Conservation (phyloP, 352 stramenopile genomes). For the Globisporangium paroecandrum region DNA sequence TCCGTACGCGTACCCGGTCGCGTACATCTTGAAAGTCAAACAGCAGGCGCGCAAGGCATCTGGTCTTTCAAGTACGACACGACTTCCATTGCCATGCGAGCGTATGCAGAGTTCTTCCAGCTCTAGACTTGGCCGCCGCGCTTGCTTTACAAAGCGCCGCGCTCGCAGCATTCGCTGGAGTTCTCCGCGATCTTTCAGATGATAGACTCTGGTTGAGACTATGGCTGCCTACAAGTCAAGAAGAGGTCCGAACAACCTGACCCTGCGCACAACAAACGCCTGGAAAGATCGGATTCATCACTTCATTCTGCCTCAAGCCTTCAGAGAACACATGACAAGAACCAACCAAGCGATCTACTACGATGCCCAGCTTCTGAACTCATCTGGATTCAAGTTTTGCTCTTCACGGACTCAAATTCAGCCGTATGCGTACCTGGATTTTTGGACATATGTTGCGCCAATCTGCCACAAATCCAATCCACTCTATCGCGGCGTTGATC, state of each 20-base stretch:
- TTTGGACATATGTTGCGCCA: slow-evolving; percentile 10
- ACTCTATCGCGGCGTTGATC: background rate
- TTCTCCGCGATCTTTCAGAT: slow-evolving; percentile 11
- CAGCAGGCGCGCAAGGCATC: background rate
- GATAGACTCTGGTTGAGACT: slow-evolving; percentile 20
- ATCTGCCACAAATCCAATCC: background rate
- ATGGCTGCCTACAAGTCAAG: slow-evolving; percentile 5
- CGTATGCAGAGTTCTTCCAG: slow-evolving; percentile 12
- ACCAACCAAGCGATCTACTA: slow-evolving; percentile 2
- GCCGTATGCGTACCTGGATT: slow-evolving; percentile 8
- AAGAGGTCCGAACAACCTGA: background rate
- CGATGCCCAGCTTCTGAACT: background rate
- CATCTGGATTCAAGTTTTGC: background rate
- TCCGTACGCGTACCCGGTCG: slow-evolving; percentile 6
- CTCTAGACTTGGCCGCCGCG: slow-evolving; percentile 18
- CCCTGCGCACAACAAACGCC: background rate
- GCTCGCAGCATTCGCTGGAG: background rate
- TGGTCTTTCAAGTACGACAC: slow-evolving; percentile 32
- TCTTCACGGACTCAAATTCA: background rate
- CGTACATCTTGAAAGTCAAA: background rate
- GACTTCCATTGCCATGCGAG: slow-evolving; percentile 21
- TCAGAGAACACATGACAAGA: background rate
- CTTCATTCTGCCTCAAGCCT: background rate
- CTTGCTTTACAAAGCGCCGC: slow-evolving; percentile 16
- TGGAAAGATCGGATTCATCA: slow-evolving; percentile 1